Conservation (phyloP, 345 rosid genomes). For the Conringia planisiliqua region DNA sequence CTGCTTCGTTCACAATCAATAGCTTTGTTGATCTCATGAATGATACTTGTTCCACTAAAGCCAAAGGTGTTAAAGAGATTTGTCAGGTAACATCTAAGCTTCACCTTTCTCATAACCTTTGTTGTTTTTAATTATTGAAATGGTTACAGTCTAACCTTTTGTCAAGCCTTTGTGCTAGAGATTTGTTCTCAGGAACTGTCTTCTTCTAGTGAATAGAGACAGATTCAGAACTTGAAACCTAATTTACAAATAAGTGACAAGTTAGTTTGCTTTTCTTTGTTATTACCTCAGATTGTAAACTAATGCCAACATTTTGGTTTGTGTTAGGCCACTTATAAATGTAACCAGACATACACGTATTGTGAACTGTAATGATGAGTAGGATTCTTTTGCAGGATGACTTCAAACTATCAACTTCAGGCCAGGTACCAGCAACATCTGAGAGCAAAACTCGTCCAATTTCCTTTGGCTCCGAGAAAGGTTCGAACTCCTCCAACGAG, state of each 20-base stretch:
- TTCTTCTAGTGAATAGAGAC: background rate
- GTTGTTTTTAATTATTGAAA: background rate
- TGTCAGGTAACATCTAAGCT: conserved; percentile 25
- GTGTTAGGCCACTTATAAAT: background rate
- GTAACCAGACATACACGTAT: background rate
- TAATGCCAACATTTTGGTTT: background rate
- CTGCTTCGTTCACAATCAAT: conserved; percentile 49
- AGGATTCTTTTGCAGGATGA: conserved; percentile 45
- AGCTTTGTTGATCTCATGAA: conserved; percentile 43
- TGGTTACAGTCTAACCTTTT: background rate
- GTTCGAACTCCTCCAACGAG: conserved; percentile 35
- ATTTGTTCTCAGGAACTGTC: background rate
- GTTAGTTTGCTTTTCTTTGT: background rate
- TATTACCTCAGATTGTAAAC: background rate
- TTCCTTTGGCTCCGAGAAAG: conserved; percentile 40
- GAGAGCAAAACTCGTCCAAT: conserved; percentile 52
- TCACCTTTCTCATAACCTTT: background rate
- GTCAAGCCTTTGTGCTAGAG: background rate
- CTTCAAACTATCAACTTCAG: conserved; percentile 37
- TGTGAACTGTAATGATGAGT: background rate
- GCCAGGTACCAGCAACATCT: conserved; percentile 49
- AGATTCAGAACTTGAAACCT: background rate
- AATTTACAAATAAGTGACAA: background rate
- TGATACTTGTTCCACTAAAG: conserved; percentile 39
- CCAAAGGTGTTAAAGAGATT: conserved; percentile 43